These are phyloP conservation scores for Colletotrichum tanaceti DNA, from an alignment of 2,329 filamentous ascomycete genomes.

Conservation along the genomic window DNA sequence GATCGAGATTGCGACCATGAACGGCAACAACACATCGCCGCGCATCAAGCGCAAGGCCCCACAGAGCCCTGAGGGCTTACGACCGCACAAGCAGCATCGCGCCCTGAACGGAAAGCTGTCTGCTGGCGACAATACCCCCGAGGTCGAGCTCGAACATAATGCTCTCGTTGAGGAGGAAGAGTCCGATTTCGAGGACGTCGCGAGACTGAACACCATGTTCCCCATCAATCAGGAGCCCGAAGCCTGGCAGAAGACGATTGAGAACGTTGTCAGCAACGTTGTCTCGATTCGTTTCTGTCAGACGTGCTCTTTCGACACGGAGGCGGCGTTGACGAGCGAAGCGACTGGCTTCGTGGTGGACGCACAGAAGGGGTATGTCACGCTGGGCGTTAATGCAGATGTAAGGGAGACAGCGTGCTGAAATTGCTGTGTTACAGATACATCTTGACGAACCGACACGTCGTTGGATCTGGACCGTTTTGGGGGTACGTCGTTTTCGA, in stretches of 20 bases:
- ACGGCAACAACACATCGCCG: slow-evolving; percentile 54
- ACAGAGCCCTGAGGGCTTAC: slow-evolving; percentile 53
- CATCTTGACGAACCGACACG: slow-evolving; percentile 90
- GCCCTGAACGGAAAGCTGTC: slow-evolving; percentile 62
- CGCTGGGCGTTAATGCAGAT: background rate
- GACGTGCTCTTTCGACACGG: slow-evolving; percentile 98
- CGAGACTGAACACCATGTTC: slow-evolving; percentile 41
- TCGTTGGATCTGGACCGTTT: slow-evolving; percentile 94
- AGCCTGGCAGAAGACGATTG: slow-evolving; percentile 96
- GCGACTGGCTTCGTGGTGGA: slow-evolving; percentile 98
- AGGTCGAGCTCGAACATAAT: slow-evolving; percentile 46
- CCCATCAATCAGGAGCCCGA: slow-evolving; percentile 41
- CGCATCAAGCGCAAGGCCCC: slow-evolving; percentile 66
- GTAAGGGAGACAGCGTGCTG: background rate
- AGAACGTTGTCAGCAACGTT: slow-evolving; percentile 92
- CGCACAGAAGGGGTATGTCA: slow-evolving; percentile 81
- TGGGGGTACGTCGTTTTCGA: slow-evolving; percentile 99
- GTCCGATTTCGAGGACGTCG: slow-evolving; percentile 55
- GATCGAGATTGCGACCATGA: slow-evolving; percentile 53
- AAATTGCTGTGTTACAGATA: slow-evolving; percentile 59
- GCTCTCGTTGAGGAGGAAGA: slow-evolving; percentile 53
- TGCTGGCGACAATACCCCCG: slow-evolving; percentile 62
- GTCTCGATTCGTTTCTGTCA: slow-evolving; percentile 99
- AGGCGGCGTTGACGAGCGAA: slow-evolving; percentile 91
- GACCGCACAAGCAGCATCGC: slow-evolving; percentile 57